These are phyloP conservation scores for Cenchrus americanus DNA, from an alignment of 176 grass and related monocot species.

Conservation along the genomic window DNA sequence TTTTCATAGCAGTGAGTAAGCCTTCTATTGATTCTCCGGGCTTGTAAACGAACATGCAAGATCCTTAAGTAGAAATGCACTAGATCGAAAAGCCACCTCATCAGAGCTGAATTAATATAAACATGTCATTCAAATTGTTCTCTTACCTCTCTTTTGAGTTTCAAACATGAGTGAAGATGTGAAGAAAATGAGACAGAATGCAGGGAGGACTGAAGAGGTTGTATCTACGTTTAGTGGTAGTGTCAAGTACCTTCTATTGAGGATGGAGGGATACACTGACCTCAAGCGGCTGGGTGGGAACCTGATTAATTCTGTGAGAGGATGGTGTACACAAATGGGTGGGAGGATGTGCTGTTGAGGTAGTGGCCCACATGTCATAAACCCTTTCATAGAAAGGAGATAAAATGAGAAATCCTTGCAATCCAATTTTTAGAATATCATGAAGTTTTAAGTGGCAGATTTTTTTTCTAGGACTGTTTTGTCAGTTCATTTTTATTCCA, in stretches of 20 bases:
- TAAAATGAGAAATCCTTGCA: no score
- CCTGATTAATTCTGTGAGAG: not conserved
- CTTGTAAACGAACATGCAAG: not conserved
- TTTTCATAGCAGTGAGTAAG: not conserved
- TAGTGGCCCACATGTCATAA: not conserved
- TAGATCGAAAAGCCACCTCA: not conserved
- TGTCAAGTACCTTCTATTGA: not conserved
- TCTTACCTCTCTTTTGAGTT: not conserved
- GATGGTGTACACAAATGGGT: not conserved
- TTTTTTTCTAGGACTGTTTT: no score
- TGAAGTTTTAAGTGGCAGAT: no score
- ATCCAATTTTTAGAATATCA: no score
- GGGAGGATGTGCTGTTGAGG: not conserved
- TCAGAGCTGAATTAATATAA: not conserved
- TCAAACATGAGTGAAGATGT: not conserved
- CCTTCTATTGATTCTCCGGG: not conserved
- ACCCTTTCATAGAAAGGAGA: no score
- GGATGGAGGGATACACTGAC: not conserved
- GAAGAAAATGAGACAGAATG: not conserved
- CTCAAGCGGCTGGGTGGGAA: not conserved
- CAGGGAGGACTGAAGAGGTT: not conserved
- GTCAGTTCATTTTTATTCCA: no score
- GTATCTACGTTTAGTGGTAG: not conserved
- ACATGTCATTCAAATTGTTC: not conserved
- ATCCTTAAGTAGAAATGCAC: constrained; percentile 1